These are phyloP conservation scores for Glycine soja DNA, from an alignment of 306 rosid species.

Conservation along the genomic window DNA sequence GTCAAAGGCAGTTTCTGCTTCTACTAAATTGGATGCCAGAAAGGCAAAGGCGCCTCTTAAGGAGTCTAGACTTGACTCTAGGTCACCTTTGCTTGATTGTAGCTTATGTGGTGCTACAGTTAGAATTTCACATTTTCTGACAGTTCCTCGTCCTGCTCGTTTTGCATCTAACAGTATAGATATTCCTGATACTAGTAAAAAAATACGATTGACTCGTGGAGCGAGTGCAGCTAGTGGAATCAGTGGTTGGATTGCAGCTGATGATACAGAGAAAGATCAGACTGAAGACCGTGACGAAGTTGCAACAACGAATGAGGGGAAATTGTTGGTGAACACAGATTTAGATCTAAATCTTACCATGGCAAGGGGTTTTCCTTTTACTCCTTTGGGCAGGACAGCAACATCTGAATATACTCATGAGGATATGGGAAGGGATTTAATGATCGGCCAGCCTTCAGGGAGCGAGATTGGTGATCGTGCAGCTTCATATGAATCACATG, in stretches of 20 bases:
- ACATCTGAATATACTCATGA: constrained; percentile 69
- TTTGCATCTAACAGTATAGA: constrained; percentile 73
- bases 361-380: constrained; percentile 74
- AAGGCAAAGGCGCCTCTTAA: constrained; percentile 72
- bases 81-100: constrained; percentile 90
- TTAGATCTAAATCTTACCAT: constrained; percentile 94
- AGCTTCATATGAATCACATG: constrained; percentile 96
- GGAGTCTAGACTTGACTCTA: constrained; percentile 77
- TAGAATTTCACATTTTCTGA: constrained; percentile 79
- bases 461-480: constrained; percentile 98
- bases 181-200: constrained; percentile 85
- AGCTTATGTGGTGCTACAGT: constrained; percentile 96
- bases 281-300: constrained; percentile 97
- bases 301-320: constrained; percentile 77
- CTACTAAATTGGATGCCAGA: constrained; percentile 76
- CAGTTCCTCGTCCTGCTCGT: constrained; percentile 82
- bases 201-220: constrained; percentile 97
- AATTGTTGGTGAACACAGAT: constrained; percentile 58
- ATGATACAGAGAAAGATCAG: constrained; percentile 87
- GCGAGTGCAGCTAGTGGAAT: constrained; percentile 99
- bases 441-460: constrained; percentile 96
- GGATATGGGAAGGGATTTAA: constrained; percentile 93
- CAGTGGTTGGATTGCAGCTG: constrained; percentile 93
- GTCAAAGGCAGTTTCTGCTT: constrained; percentile 74
- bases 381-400: constrained; percentile 70